Conservation (phyloP, 1,284 basidiomycete genomes). For the Moniliophthora roreri region DNA sequence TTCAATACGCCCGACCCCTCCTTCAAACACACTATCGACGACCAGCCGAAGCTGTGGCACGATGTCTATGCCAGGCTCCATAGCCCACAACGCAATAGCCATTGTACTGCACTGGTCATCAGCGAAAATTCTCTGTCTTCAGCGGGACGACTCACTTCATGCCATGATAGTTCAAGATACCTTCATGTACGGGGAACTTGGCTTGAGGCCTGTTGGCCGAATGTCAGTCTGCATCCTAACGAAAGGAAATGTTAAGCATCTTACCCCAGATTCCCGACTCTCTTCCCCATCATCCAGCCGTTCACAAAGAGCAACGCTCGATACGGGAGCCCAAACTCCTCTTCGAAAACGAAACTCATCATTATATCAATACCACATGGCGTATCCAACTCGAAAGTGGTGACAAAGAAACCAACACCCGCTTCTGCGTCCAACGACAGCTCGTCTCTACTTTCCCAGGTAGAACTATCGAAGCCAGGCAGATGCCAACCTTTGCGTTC, state of each 20-base stretch:
- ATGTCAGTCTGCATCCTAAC: slow-evolving; percentile 4
- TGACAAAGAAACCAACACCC: slow-evolving; percentile 78
- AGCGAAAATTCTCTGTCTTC: not conserved
- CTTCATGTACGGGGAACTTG: slow-evolving; percentile 76
- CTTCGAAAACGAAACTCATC: slow-evolving; percentile 69
- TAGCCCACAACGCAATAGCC: slow-evolving; percentile 13
- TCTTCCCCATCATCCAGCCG: slow-evolving; percentile 86
- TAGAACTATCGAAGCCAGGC: slow-evolving; percentile 51
- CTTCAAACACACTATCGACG: slow-evolving; percentile 11
- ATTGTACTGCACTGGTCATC: slow-evolving; percentile 8
- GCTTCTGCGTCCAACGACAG: slow-evolving; percentile 45
- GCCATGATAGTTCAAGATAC: slow-evolving; percentile 72
- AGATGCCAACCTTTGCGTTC: slow-evolving; percentile 67
- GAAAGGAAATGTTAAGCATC: slow-evolving; percentile 14
- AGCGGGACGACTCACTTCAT: slow-evolving; percentile 51
- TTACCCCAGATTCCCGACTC: slow-evolving; percentile 69
- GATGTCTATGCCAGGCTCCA: slow-evolving; percentile 7
- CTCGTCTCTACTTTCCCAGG: slow-evolving; percentile 47
- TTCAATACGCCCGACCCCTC: slow-evolving; percentile 11
- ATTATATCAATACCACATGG: slow-evolving; percentile 60
- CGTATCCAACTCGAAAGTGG: slow-evolving; percentile 63
- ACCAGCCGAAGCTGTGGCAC: slow-evolving; percentile 8
- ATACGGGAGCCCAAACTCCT: slow-evolving; percentile 53
- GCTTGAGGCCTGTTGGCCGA: slow-evolving; percentile 54
- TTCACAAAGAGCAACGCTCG: slow-evolving; percentile 76